Evolutionary conservation across 805 yeast species (phyloP), one percentile per base, ranked within the genome.

Genomic region (Blastobotrys terrestris): DNA sequence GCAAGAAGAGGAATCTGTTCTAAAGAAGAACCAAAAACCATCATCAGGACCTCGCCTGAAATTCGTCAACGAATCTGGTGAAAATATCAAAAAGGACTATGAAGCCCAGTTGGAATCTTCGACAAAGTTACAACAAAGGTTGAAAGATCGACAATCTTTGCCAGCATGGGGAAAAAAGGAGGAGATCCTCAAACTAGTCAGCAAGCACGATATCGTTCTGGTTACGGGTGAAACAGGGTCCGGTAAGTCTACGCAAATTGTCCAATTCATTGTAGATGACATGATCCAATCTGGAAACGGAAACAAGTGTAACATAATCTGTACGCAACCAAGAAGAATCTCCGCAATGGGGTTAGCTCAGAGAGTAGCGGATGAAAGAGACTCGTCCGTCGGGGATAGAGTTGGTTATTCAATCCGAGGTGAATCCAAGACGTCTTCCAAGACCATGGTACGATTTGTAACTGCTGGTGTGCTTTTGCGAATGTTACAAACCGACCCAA

Each of bases 171-270:
- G 72, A 13, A 85, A 83, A 63, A 76, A 73, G 50, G 68, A 76
- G 0, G 74, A 78, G 3, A 73, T 92, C 41, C 75, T 87, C 1
- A 60, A 77, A 0, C 69, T 81, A 2, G 80, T 92, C 2, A 72
- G 75, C 26, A 55, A 72, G 0, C 78, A 86, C 63, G 80, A 80
- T 56, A 85, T 89, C 3, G 81, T 87, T 6, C 70, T 92, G 35
- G 78, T 92, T 39, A 92, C 98, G 1, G 99, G 98, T 66, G 99
- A 94, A 66, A 92, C 98, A 0, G 98, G 98, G 60, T 91, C 97
- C 1, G 98, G 98, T 60, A 92, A 92, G 64, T 88, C 97, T 0
- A 92, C 99, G 0, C 99, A 92, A 65, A 81, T 88, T 3, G 96
- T 89, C 3, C 99, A 92, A 66, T 92, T 90, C 59, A 72, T 92